Conservation (phyloP, 129 eudicot genomes). For the Escallonia herrerae region DNA sequence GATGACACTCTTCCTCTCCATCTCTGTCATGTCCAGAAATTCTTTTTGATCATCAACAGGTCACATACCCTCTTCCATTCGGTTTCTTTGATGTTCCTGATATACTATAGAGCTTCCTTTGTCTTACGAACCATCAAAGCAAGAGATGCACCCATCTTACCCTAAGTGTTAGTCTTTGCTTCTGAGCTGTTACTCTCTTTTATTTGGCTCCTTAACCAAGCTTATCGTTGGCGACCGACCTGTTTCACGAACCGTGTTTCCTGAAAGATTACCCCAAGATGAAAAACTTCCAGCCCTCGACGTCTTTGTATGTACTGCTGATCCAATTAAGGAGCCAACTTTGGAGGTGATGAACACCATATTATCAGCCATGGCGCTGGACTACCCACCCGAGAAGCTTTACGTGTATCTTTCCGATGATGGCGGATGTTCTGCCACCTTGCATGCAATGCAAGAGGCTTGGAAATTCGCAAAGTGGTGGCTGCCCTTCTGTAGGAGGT, state of each 20-base stretch:
- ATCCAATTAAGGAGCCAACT: slow-evolving; percentile 44
- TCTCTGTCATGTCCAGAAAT: slow-evolving; percentile 17
- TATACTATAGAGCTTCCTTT: slow-evolving; percentile 30
- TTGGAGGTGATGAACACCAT: slow-evolving; percentile 57
- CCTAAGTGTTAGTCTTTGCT: slow-evolving; percentile 22
- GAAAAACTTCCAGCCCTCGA: slow-evolving; percentile 40
- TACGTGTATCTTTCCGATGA: slow-evolving; percentile 49
- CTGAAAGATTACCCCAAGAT: slow-evolving; percentile 30
- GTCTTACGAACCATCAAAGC: not conserved
- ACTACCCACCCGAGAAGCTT: slow-evolving; percentile 41
- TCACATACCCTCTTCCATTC: slow-evolving; percentile 24
- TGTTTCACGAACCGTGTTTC: too few species aligned
- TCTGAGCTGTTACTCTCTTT: slow-evolving; percentile 26
- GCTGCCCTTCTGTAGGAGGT: slow-evolving; percentile 51
- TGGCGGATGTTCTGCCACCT: slow-evolving; percentile 35
- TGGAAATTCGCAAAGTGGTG: slow-evolving; percentile 37
- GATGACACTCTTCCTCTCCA: slow-evolving; percentile 23
- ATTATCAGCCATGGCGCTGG: slow-evolving; percentile 43
- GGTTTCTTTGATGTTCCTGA: slow-evolving; percentile 19
- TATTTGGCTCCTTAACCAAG: slow-evolving; percentile 33
- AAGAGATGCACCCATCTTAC: slow-evolving; percentile 6
- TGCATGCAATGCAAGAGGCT: slow-evolving; percentile 36
- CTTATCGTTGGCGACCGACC: slow-evolving; percentile 30
- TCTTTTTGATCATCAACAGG: slow-evolving; percentile 25
- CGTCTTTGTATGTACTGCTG: slow-evolving; percentile 52